Conservation (phyloP, 495 filamentous ascomycete species). For the Cryomyces antarcticus region DNA sequence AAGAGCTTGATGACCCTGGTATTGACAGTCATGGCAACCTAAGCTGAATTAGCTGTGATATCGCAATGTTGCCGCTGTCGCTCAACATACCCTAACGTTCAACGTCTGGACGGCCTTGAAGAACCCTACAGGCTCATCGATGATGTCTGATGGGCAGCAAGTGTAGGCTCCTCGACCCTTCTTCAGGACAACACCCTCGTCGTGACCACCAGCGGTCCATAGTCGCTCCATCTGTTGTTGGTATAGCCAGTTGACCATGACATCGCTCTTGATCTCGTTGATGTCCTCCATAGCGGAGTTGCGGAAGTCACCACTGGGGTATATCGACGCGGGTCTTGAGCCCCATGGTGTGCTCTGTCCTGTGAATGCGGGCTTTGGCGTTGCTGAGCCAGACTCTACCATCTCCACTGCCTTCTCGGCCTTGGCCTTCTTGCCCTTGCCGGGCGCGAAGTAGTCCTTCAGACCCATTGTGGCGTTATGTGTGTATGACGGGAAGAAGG, state of each 20-base stretch:
- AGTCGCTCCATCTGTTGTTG: slow-evolving; percentile 35
- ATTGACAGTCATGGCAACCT: slow-evolving; percentile 39
- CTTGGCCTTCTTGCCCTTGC: slow-evolving; percentile 1
- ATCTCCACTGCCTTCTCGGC: not conserved
- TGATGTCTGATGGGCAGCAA: slow-evolving; percentile 33
- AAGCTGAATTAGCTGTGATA: not conserved
- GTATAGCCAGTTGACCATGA: slow-evolving; percentile 42
- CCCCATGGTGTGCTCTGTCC: not conserved
- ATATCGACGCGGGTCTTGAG: slow-evolving; percentile 18
- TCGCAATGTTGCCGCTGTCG: not conserved
- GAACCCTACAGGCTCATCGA: slow-evolving; percentile 25
- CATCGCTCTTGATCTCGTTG: slow-evolving; percentile 32
- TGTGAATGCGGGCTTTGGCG: too few relatives aligned
- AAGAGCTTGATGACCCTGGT: slow-evolving; percentile 36
- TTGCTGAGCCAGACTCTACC: not conserved
- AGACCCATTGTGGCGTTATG: not conserved
- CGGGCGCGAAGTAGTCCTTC: slow-evolving; percentile 1
- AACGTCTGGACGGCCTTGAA: slow-evolving; percentile 29
- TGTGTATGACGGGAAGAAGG: too few relatives aligned
- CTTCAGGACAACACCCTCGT: slow-evolving; percentile 42
- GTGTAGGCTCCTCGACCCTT: slow-evolving; percentile 30
- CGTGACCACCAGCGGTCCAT: slow-evolving; percentile 32
- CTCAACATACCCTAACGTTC: slow-evolving; percentile 30
- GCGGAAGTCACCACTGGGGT: slow-evolving; percentile 26
- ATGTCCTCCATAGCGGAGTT: slow-evolving; percentile 21